These are phyloP conservation scores for Poronia punctata DNA, from an alignment of 495 filamentous ascomycete species.

Conservation along the genomic window DNA sequence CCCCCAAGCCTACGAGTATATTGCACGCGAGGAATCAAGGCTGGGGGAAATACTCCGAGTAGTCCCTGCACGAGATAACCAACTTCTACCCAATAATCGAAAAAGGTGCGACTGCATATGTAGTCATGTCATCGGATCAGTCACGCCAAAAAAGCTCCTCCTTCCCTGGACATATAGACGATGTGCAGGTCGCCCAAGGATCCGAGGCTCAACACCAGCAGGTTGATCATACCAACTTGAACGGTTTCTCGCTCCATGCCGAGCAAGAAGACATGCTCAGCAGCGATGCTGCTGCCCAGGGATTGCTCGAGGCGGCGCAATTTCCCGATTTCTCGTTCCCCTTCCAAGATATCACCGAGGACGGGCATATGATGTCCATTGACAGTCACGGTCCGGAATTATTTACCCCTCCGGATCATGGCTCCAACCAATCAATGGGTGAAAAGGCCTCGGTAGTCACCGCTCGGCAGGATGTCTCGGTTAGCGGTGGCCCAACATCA, in stretches of 20 bases:
- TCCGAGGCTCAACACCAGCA: constrained; percentile 16
- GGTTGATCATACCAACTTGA: constrained; percentile 21
- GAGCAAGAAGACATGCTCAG: constrained; percentile 22
- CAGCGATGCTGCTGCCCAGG: constrained; percentile 15
- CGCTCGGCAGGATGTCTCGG: constrained; percentile 15
- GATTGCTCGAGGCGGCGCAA: constrained; percentile 28
- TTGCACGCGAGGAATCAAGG: not conserved
- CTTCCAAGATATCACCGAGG: constrained; percentile 33
- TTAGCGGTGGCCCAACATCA: constrained; percentile 12
- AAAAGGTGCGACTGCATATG: constrained; percentile 8
- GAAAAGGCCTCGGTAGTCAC: constrained; percentile 34
- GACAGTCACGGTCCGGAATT: constrained; percentile 35
- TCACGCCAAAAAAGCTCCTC: constrained; percentile 22
- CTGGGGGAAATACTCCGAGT: not conserved
- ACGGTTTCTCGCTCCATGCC: constrained; percentile 25
- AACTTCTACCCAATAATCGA: constrained; percentile 9
- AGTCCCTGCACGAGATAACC: too few relatives aligned
- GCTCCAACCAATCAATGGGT: constrained; percentile 32
- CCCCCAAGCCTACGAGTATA: not conserved
- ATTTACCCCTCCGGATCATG: constrained; percentile 28
- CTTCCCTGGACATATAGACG: constrained; percentile 23
- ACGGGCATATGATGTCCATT: constrained; percentile 34
- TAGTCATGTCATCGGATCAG: constrained; percentile 27
- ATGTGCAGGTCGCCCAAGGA: constrained; percentile 19
- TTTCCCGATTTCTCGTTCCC: constrained; percentile 42